Percentiles rank a stretch among this genome's conserved stretches.
Conservation (phyloP, 2,329 filamentous ascomycete species). For the Emmonsia crescens region DNA sequence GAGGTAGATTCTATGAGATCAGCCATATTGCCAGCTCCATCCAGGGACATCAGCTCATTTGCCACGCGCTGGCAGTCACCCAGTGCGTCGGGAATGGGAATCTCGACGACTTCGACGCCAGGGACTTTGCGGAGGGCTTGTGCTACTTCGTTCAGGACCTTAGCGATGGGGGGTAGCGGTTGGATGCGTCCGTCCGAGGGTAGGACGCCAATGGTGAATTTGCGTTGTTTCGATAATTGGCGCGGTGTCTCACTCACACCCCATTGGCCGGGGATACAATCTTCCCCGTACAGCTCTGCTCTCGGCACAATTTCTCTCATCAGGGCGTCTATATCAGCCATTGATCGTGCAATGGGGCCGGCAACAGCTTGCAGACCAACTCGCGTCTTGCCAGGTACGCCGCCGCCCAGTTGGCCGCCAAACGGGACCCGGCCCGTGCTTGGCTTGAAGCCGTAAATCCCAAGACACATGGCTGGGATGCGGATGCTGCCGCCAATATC, state of each 20-base stretch:
- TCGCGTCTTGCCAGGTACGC: constrained; percentile 38
- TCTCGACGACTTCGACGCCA: constrained; percentile 48
- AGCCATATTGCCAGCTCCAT: constrained; percentile 47
- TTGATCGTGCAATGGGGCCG: constrained; percentile 31
- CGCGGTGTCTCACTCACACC: constrained; percentile 16
- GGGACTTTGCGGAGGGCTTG: constrained; percentile 21
- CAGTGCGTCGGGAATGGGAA: constrained; percentile 43
- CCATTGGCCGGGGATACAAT: constrained; percentile 36
- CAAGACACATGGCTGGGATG: constrained; percentile 41
- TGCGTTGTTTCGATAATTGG: constrained; percentile 12
- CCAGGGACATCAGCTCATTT: constrained; percentile 48
- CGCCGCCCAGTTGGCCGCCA: constrained; percentile 41
- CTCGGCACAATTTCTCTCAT: constrained; percentile 42
- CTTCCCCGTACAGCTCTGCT: constrained; percentile 43
- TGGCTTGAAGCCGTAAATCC: constrained; percentile 43
- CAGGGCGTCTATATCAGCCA: constrained; percentile 35
- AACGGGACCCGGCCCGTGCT: constrained; percentile 39
- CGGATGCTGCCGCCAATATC: constrained; percentile 45
- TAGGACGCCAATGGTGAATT: constrained; percentile 33
- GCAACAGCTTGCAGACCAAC: constrained; percentile 40
- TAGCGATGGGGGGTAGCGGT: constrained; percentile 30
- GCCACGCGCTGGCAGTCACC: constrained; percentile 46
- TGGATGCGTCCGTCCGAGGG: constrained; percentile 31
- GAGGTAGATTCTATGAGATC: constrained; percentile 45
- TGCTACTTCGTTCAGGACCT: constrained; percentile 31